phyloP scores from a whole-genome alignment of 805 yeast species.

The Monosporozyma siamensis region DNA sequence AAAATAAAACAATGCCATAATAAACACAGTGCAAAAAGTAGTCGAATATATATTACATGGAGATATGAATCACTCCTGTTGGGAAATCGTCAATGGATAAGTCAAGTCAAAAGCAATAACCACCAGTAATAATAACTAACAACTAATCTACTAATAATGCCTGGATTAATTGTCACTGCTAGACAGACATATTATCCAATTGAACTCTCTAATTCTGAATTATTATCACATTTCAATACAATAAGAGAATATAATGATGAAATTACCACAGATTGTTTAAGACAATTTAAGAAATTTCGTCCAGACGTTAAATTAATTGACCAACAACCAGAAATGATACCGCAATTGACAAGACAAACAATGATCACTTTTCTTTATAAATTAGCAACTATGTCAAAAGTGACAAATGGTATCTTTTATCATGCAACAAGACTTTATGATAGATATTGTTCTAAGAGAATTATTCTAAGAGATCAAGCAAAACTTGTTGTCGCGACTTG shows the following conservation, averaged over 20 bases:
- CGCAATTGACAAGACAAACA: slow-evolving; percentile 57
- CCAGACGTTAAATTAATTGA: slow-evolving; percentile 60
- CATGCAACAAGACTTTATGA: slow-evolving; percentile 71
- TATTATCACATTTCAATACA: slow-evolving; percentile 36
- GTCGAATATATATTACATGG: too few relatives aligned
- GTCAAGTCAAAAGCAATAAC: neutral
- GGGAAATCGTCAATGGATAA: too few relatives aligned
- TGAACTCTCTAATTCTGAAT: slow-evolving; percentile 41
- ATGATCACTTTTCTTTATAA: slow-evolving; percentile 76
- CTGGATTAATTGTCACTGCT: slow-evolving; percentile 33
- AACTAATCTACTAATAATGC: too few relatives aligned
- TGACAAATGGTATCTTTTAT: slow-evolving; percentile 60
- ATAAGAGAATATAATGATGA: slow-evolving; percentile 47
- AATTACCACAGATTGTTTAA: slow-evolving; percentile 33
- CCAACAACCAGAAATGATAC: slow-evolving; percentile 80
- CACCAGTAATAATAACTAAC: too few relatives aligned
- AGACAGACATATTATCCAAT: slow-evolving; percentile 43
- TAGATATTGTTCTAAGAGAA: slow-evolving; percentile 80
- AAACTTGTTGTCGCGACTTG: slow-evolving; percentile 89
- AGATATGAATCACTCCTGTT: too few relatives aligned
- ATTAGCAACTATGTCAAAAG: slow-evolving; percentile 46
- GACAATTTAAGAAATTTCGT: slow-evolving; percentile 31
- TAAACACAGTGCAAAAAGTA: too few relatives aligned
- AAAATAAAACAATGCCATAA: too few relatives aligned
- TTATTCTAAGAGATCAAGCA: slow-evolving; percentile 76